Evolutionary conservation across 2,329 filamentous ascomycete genomes (phyloP).

Genomic region (Bipolaris zeicola): DNA sequence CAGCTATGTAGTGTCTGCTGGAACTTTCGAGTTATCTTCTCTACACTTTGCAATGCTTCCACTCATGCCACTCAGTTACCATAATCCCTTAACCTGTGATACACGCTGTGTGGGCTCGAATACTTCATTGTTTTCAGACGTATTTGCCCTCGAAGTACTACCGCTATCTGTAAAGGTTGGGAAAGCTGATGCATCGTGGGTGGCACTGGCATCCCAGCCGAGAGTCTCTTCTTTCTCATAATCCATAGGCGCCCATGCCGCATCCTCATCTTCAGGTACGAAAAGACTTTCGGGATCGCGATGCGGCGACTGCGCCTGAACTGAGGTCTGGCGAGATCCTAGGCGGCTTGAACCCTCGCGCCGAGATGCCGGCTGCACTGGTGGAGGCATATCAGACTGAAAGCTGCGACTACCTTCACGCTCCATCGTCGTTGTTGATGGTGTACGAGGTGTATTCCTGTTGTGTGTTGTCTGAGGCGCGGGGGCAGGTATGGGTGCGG

Average conservation of each 20-base stretch:
- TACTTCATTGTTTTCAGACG: constrained; percentile 41
- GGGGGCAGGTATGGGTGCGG: constrained; percentile 19
- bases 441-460: constrained; percentile 41
- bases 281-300: constrained; percentile 72
- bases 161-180: constrained; percentile 54
- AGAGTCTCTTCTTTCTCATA: constrained; percentile 70
- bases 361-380: constrained; percentile 42
- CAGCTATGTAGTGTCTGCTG: neutral
- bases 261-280: constrained; percentile 69
- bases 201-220: constrained; percentile 74
- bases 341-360: constrained; percentile 35
- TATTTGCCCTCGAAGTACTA: constrained; percentile 33
- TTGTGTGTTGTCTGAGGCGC: constrained; percentile 26
- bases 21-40: neutral
- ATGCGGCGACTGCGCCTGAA: constrained; percentile 44
- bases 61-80: constrained; percentile 26
- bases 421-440: constrained; percentile 28
- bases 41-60: neutral
- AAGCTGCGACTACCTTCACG: constrained; percentile 27
- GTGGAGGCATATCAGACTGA: constrained; percentile 52
- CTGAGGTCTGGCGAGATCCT: constrained; percentile 34
- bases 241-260: constrained; percentile 74
- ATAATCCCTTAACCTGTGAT: constrained; percentile 59
- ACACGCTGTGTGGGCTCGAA: constrained; percentile 76
- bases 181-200: constrained; percentile 50